These are phyloP conservation scores for Gastrodia elata DNA, from an alignment of 106 monocot genomes.

Conservation along the genomic window DNA sequence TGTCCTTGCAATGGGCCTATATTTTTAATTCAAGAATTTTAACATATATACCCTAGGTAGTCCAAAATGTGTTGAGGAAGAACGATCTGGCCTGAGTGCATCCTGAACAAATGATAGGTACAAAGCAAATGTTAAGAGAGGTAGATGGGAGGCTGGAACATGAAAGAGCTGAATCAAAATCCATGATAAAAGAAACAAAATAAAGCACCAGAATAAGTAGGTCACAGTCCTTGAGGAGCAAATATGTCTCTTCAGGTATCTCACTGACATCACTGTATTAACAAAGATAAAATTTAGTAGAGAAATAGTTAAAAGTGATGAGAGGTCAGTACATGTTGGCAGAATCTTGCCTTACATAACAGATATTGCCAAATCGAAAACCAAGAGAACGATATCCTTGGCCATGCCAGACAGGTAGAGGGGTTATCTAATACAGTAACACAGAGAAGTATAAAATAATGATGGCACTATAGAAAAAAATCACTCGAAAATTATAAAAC, in stretches of 20 bases:
- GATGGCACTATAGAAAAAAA: neutral
- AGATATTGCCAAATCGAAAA: conserved; percentile 84
- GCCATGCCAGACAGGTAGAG: conserved; percentile 97
- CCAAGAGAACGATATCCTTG: conserved; percentile 88
- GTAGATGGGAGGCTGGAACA: neutral
- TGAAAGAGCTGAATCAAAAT: conserved; percentile 1
- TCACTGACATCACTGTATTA: conserved; percentile 85
- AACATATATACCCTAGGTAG: conserved; percentile 51
- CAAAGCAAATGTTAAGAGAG: neutral
- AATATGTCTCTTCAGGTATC: conserved; percentile 89
- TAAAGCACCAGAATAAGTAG: conserved; percentile 68
- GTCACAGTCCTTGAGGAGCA: conserved; percentile 66
- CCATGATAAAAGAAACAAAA: neutral
- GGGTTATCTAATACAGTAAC: conserved; percentile 54
- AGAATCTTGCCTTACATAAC: conserved; percentile 78
- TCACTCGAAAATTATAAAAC: no score
- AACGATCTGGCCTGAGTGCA: conserved; percentile 84
- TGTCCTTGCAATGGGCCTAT: neutral
- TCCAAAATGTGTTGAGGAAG: conserved; percentile 88
- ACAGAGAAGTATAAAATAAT: neutral
- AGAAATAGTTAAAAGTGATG: neutral
- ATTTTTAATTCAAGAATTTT: neutral
- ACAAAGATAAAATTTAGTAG: conserved; percentile 1
- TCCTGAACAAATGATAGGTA: conserved; percentile 61
- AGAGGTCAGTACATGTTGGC: neutral